phyloP scores from a whole-genome alignment of 768 basidiomycete genomes.

The Rhodotorula diobovata region DNA sequence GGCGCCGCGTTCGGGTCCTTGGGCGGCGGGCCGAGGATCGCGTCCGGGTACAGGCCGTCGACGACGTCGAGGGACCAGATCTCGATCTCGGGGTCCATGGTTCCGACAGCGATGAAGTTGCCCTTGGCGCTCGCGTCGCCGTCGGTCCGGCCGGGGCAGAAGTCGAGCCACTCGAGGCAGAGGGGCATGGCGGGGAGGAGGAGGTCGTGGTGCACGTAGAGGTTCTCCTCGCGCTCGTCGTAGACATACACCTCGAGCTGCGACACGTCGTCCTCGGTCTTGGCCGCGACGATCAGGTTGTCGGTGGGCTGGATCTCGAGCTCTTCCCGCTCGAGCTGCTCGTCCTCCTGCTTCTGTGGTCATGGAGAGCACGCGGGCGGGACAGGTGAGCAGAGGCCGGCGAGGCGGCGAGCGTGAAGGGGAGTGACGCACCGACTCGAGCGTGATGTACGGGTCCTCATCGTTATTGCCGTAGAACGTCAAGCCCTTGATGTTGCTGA shows the following conservation, averaged over 20 bases:
- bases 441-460: slow-evolving; percentile 93
- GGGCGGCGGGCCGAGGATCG: slow-evolving; percentile 79
- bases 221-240: slow-evolving; percentile 72
- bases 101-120: slow-evolving; percentile 93
- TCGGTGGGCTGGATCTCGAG: slow-evolving; percentile 83
- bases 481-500: slow-evolving; percentile 92
- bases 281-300: slow-evolving; percentile 84
- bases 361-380: background rate
- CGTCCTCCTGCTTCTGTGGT: slow-evolving; percentile 58
- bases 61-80: slow-evolving; percentile 94
- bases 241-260: slow-evolving; percentile 95
- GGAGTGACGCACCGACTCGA: slow-evolving; percentile 70
- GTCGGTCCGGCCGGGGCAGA: slow-evolving; percentile 56
- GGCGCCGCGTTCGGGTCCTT: slow-evolving; percentile 45
- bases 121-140: slow-evolving; percentile 29
- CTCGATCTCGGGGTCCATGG: slow-evolving; percentile 95
- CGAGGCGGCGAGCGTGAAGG: background rate
- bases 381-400: no score
- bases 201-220: slow-evolving; percentile 95
- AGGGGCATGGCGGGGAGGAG: slow-evolving; percentile 97
- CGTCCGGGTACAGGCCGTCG: slow-evolving; percentile 88
- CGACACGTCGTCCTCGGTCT: slow-evolving; percentile 94
- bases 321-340: slow-evolving; percentile 80
- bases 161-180: slow-evolving; percentile 98
- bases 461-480: slow-evolving; percentile 80